Evolutionary conservation across 2,329 filamentous ascomycete genomes (phyloP), one percentile per base, ranked within the genome.

Genomic region (Plectosphaerella sp.): DNA sequence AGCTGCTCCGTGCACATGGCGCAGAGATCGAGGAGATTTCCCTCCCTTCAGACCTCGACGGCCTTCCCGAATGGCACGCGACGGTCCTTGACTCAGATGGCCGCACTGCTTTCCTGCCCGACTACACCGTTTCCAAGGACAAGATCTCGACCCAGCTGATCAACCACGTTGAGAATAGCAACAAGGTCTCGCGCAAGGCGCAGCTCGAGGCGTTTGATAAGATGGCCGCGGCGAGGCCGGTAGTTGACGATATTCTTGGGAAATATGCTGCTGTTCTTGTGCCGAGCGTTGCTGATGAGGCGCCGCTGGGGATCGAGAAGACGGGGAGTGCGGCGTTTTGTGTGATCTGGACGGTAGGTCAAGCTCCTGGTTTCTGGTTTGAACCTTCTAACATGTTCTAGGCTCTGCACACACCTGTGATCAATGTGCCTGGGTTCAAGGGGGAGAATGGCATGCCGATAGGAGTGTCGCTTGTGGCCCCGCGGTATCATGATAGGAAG

Each of bases 351-450:
- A 81, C 79, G 22, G 77, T 80, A 52, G 64, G 74, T 58, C n/a
- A 10, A 4, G 9, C 4, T 10, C 18, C 25, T 7, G 3, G 2
- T 8, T 16, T 22, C 10, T 20, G 16, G n/a, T 12, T n/a, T 0
- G 15, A 3, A 14, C 45, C 28, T 41, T 36, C 55, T 61, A 43
- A 58, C 49, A 7, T 76, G 48, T 72, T 70, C n/a, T 14, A 73
- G 69, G 70, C 69, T 11, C 65, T 87, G 14, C 84, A 88, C 55
- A 78, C 74, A 1, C 84, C 84, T 0, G 80, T 83, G 0, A 65
- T 87, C n/a, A 87, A 87, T 54, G 64, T 88, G 0, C 83, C 83
- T 0, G 84, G 83, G 0, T 87, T 88, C 57, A 65, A 71, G 35
- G 83, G 84, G 22, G 48, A 55, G 2, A 61, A 64, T n/a, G 65